These are phyloP conservation scores for Cytidiella melzeri DNA, from an alignment of 768 basidiomycete genomes.

Conservation along the genomic window DNA sequence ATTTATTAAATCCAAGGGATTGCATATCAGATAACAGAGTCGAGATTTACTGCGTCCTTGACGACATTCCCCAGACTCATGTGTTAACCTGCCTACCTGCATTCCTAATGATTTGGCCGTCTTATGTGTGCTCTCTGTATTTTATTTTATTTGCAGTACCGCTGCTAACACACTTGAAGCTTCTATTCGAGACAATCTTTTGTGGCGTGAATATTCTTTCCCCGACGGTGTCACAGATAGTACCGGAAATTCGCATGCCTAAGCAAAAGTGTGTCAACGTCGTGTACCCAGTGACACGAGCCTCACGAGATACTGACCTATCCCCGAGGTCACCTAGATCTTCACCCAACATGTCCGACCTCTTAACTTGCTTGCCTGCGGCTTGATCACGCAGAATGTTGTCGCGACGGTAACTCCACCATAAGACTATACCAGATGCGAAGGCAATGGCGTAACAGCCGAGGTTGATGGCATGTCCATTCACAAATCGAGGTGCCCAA, in stretches of 20 bases:
- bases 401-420: constrained; percentile 21
- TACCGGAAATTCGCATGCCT: constrained; percentile 13
- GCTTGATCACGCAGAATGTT: constrained; percentile 18
- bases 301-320: constrained; percentile 15
- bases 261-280: background rate
- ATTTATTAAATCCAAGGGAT: too few relatives aligned
- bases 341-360: constrained; percentile 18
- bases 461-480: constrained; percentile 27
- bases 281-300: background rate
- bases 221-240: constrained; percentile 8
- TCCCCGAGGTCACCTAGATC: constrained; percentile 25
- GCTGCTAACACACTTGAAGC: too few relatives aligned
- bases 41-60: too few relatives aligned
- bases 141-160: too few relatives aligned
- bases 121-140: too few relatives aligned
- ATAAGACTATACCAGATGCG: constrained; percentile 18
- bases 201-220: too few relatives aligned
- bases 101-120: too few relatives aligned
- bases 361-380: constrained; percentile 4
- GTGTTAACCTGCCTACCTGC: too few relatives aligned
- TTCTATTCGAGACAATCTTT: too few relatives aligned
- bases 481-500: constrained; percentile 29
- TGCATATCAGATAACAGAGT: too few relatives aligned
- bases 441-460: constrained; percentile 22
- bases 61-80: too few relatives aligned